These are phyloP conservation scores for Vitis amurensis DNA, from an alignment of 164 flowering plant genomes.

Conservation along the genomic window DNA sequence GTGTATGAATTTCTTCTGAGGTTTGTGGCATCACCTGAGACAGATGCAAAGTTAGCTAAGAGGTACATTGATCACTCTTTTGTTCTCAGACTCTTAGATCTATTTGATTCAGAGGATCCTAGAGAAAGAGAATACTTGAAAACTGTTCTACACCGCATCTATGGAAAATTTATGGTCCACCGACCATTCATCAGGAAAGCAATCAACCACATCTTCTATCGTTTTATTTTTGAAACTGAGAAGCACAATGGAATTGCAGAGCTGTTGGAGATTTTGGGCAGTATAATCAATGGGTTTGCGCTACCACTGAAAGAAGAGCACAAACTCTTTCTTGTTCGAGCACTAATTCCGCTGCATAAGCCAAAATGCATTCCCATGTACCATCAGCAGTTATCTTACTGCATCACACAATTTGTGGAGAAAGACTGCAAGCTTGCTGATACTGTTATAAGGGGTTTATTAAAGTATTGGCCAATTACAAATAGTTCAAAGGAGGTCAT, in stretches of 20 bases:
- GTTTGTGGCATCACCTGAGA: conserved; percentile 59
- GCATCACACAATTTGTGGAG: conserved; percentile 64
- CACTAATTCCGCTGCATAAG: conserved; percentile 62
- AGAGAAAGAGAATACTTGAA: conserved; percentile 63
- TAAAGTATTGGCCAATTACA: conserved; percentile 56
- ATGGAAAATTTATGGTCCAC: conserved; percentile 65
- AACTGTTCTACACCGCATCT: conserved; percentile 54
- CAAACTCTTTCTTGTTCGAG: conserved; percentile 56
- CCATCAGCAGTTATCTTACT: conserved; percentile 59
- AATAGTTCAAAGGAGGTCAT: conserved; percentile 54
- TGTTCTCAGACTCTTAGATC: conserved; percentile 46
- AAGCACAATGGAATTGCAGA: conserved; percentile 65
- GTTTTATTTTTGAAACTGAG: conserved; percentile 59
- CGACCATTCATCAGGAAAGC: conserved; percentile 59
- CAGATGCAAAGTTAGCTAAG: conserved; percentile 62
- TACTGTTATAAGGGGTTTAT: conserved; percentile 59
- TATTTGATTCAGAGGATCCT: conserved; percentile 62
- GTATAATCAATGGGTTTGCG: conserved; percentile 60
- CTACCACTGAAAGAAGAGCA: conserved; percentile 59
- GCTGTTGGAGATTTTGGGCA: conserved; percentile 57
- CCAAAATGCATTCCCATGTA: conserved; percentile 58
- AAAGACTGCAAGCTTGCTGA: conserved; percentile 69
- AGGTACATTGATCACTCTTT: conserved; percentile 56
- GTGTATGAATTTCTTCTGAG: conserved; percentile 58
- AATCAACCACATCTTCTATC: conserved; percentile 54